Evolutionary conservation across 2,329 filamentous ascomycete species (phyloP), one percentile per base, ranked within the genome.

Genomic region (Colletotrichum australisinense): DNA sequence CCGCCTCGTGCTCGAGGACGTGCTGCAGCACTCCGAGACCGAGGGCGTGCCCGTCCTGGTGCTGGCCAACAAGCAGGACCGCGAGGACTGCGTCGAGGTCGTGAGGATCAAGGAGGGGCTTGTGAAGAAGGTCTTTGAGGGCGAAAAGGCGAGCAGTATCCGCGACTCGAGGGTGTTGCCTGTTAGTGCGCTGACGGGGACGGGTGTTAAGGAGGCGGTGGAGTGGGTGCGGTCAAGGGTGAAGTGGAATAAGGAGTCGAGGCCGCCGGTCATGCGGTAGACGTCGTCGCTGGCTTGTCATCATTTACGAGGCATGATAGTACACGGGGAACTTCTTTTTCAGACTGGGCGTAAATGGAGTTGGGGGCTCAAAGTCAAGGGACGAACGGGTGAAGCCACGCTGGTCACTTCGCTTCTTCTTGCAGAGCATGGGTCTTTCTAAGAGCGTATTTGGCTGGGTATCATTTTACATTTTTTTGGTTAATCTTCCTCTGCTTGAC

Each of bases 1-100:
- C 82, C 90, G 94, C 35, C 86, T 95, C 56, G 95, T 98, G 59
- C 88, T 99, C 26, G 96, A 98, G 84, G 93, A 94, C 77, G 95
- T 98, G 62, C 86, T 99, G 78, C 93, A 95, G 80, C 92, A 96
- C 82, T 91, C 93, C 55, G 95, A 98, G 80, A 94, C 96, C 2
- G 94, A 95, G 78, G 96, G 97, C 14, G 95, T 99, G 74, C 97
- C 97, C 26, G 88, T 99, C 68, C 85, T 99, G 69, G 94, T 99
- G 62, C 85, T 99, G 76, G 97, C 97, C 74, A 99, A 99, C 82
- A 99, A 99, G 85, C 97, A 99, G 85, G 97, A 99, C 82, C 87
- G 96, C 2, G 97, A 99, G 84, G 97, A 98, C 83, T 98, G 96
- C 78, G 94, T 98, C 65, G 97, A 99, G 87, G 97, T 98, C 2